These are phyloP conservation scores for Xerocomus nothofagi DNA, from an alignment of 1,284 basidiomycete species.

Conservation along the genomic window DNA sequence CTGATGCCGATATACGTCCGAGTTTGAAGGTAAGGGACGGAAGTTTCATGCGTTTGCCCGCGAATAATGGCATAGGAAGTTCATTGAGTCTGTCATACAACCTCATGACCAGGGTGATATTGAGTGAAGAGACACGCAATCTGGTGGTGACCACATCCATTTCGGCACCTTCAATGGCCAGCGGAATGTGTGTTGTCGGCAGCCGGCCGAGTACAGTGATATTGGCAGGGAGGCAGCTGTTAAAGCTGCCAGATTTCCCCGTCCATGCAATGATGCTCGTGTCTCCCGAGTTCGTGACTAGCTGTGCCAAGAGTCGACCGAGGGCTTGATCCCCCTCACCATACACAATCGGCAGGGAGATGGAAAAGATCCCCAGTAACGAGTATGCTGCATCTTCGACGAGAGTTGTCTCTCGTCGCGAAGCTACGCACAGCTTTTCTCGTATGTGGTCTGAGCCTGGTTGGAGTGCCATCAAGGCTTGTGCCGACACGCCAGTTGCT, in stretches of 20 bases:
- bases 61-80: not conserved
- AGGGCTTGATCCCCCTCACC: slow-evolving; percentile 6
- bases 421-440: not conserved
- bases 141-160: not conserved
- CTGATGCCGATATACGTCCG: not conserved
- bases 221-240: slow-evolving; percentile 6
- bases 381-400: not conserved
- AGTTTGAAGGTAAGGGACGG: not conserved
- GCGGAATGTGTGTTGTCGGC: not conserved
- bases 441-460: not conserved
- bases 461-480: not conserved
- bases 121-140: not conserved
- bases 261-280: slow-evolving; percentile 9
- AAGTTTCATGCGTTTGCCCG: not conserved
- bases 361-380: not conserved
- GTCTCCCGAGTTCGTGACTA: not conserved
- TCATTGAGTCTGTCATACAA: not conserved
- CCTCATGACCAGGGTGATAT: not conserved
- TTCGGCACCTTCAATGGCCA: not conserved
- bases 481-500: not conserved
- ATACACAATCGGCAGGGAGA: not conserved
- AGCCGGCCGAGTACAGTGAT: not conserved
- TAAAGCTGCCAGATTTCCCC: slow-evolving; percentile 1
- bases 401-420: not conserved
- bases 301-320: slow-evolving; percentile 1